A percentile compares a stretch with the other conserved stretches of the same genome.
Conservation (phyloP, 2,329 filamentous ascomycete genomes). For the Stachybotrys echinatus region DNA sequence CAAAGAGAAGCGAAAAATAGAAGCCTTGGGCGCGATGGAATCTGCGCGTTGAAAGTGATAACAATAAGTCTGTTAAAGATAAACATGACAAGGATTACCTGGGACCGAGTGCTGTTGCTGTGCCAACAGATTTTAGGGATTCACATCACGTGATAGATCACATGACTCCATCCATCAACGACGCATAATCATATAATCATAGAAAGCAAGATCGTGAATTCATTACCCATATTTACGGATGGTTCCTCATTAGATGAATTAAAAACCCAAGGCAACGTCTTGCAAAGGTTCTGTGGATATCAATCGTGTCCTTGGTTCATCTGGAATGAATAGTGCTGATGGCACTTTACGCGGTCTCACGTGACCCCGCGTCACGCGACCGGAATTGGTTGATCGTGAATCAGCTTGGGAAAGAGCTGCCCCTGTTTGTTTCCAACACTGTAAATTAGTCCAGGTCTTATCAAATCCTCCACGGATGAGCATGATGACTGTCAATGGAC, state of each 20-base stretch:
- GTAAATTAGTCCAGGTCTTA: not conserved
- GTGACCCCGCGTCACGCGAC: constrained; percentile 27
- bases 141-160: constrained; percentile 9
- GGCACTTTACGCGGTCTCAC: constrained; percentile 29
- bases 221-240: too few species aligned
- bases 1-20: not conserved
- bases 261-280: too few species aligned
- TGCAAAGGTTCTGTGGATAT: too few species aligned
- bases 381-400: constrained; percentile 13
- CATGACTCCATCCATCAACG: not conserved
- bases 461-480: not conserved
- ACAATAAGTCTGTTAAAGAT: not conserved
- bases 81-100: constrained; percentile 12
- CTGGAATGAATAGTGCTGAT: too few species aligned
- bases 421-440: not conserved
- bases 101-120: not conserved
- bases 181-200: too few species aligned
- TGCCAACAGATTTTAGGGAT: not conserved
- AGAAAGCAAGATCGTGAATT: too few species aligned
- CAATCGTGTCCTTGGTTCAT: too few species aligned
- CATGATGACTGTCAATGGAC: too few species aligned
- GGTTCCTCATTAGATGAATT: too few species aligned
- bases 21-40: not conserved
- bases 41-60: not conserved
- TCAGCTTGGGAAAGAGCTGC: not conserved